Evolutionary conservation across 2,329 filamentous ascomycete species (phyloP).

Genomic region (Penicillium sp.): DNA sequence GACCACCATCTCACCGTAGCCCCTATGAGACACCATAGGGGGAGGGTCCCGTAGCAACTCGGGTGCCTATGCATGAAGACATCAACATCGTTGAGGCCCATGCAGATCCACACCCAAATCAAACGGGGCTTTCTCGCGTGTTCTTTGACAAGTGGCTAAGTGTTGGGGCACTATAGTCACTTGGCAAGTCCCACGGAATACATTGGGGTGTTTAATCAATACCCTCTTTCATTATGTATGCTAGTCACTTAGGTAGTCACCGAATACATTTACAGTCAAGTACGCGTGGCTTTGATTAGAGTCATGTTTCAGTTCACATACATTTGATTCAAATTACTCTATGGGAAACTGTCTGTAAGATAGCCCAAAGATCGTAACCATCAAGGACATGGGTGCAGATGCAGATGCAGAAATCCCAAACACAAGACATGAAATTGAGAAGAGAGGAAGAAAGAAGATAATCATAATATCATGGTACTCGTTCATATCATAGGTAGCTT

Average conservation of each 20-base stretch:
- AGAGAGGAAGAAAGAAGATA: not conserved
- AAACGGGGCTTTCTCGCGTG: not conserved
- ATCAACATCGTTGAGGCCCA: not conserved
- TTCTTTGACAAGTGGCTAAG: not conserved
- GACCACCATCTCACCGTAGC: not conserved
- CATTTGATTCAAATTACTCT: not conserved
- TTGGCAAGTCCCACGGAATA: not conserved
- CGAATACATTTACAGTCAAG: not conserved
- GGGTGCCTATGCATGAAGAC: not conserved
- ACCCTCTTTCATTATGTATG: no score
- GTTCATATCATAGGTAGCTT: not conserved
- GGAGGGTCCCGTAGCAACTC: not conserved
- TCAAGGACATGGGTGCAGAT: not conserved
- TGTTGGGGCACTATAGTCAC: not conserved
- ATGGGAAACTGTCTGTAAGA: not conserved
- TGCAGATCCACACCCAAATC: not conserved
- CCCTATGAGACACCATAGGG: not conserved
- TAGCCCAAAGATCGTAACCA: not conserved
- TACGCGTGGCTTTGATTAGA: not conserved
- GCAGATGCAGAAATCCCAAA: not conserved
- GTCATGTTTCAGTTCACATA: not conserved
- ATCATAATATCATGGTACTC: constrained; percentile 7
- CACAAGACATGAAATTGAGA: not conserved
- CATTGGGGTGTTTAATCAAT: not conserved
- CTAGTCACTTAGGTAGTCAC: not conserved